These are phyloP conservation scores for Thielaviopsis musarum DNA, from an alignment of 2,329 filamentous ascomycete species.

Conservation along the genomic window DNA sequence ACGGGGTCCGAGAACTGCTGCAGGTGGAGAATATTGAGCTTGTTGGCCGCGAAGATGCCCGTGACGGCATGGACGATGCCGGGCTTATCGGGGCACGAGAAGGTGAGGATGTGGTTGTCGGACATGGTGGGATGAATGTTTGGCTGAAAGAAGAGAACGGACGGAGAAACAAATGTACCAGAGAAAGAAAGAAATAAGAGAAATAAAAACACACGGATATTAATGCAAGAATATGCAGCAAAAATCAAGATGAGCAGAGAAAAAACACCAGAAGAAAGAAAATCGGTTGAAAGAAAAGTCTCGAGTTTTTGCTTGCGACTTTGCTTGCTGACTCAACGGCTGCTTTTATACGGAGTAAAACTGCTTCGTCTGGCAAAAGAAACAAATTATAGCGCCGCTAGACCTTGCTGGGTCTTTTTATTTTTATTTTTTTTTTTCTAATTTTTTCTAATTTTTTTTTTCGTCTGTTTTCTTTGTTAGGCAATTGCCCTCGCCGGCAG, in stretches of 20 bases:
- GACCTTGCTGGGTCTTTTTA: too few relatives aligned
- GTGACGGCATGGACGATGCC: conserved; percentile 78
- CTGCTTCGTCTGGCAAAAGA: too few relatives aligned
- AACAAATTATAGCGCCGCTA: too few relatives aligned
- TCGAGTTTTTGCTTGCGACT: too few relatives aligned
- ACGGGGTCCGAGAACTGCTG: conserved; percentile 69
- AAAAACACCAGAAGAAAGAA: neutral
- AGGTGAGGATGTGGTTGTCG: conserved; percentile 42
- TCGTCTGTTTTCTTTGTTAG: neutral
- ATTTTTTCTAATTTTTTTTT: too few relatives aligned
- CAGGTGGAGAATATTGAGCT: conserved; percentile 68
- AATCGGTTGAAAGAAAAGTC: neutral
- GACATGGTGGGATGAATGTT: conserved; percentile 9
- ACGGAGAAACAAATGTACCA: neutral
- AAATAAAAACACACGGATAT: neutral
- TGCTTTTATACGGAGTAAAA: too few relatives aligned
- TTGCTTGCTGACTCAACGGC: too few relatives aligned
- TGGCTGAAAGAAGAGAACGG: neutral
- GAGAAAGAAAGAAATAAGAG: neutral
- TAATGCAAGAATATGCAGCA: neutral
- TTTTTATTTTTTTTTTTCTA: too few relatives aligned
- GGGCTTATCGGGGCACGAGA: conserved; percentile 70
- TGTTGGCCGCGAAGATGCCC: conserved; percentile 53
- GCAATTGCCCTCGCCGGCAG: neutral
- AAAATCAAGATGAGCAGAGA: neutral